phyloP scores from a whole-genome alignment of 2,329 filamentous ascomycete genomes.

The Xylaria multiplex region DNA sequence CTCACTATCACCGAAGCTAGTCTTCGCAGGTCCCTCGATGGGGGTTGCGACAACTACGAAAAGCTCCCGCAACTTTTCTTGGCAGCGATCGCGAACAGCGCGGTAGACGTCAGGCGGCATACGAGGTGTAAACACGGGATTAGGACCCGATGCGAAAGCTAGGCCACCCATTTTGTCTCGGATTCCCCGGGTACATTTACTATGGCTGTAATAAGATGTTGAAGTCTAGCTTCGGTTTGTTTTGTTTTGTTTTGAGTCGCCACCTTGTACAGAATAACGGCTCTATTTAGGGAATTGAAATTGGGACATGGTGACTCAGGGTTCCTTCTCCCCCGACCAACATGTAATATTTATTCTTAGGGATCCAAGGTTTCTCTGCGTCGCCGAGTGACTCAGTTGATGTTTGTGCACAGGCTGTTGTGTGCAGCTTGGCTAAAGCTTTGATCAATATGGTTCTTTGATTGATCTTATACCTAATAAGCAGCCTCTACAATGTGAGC shows the following conservation, averaged over 20 bases:
- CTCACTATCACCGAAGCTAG: conserved; percentile 69
- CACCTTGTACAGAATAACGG: too few species aligned
- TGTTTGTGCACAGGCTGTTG: neutral
- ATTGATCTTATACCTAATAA: too few species aligned
- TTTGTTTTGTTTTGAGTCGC: neutral
- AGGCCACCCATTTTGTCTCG: conserved; percentile 69
- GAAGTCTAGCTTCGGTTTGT: neutral
- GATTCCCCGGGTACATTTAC: neutral
- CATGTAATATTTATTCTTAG: too few species aligned
- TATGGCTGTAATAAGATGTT: neutral
- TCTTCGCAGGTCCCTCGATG: conserved; percentile 75
- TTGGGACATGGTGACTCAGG: neutral
- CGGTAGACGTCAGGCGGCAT: conserved; percentile 70
- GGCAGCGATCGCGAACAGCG: conserved; percentile 58
- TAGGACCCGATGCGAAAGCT: conserved; percentile 61
- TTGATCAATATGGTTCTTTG: neutral
- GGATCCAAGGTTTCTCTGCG: neutral
- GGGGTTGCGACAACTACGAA: conserved; percentile 68
- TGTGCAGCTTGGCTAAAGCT: neutral
- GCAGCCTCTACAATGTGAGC: too few species aligned
- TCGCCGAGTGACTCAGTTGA: neutral
- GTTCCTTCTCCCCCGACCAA: too few species aligned
- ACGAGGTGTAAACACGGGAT: conserved; percentile 69
- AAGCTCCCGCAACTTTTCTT: conserved; percentile 58
- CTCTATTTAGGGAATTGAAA: neutral